These are phyloP conservation scores for Hansenula sp. DNA, from an alignment of 1,139 yeast species.

Conservation along the genomic window DNA sequence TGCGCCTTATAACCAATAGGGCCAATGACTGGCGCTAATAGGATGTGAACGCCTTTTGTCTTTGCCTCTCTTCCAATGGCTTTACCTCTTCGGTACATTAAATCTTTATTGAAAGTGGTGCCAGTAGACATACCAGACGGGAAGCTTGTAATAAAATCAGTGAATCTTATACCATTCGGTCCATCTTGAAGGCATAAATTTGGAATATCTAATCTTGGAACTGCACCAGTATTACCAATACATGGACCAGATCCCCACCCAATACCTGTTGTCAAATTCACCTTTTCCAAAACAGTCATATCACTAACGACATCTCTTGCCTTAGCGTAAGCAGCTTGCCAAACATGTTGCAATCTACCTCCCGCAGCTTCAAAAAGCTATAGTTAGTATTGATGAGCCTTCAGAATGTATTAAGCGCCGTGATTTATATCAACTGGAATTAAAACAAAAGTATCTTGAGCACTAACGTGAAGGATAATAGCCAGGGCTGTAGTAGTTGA, in stretches of 20 bases:
- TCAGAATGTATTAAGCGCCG: slow-evolving; percentile 1
- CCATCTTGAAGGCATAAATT: slow-evolving; percentile 65
- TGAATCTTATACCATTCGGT: slow-evolving; percentile 56
- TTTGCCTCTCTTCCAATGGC: slow-evolving; percentile 56
- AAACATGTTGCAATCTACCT: slow-evolving; percentile 30
- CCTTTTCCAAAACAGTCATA: slow-evolving; percentile 57
- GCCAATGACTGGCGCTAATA: slow-evolving; percentile 58
- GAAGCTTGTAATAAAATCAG: slow-evolving; percentile 54
- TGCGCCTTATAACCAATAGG: slow-evolving; percentile 63
- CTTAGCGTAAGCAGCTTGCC: slow-evolving; percentile 55
- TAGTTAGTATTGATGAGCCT: slow-evolving; percentile 1
- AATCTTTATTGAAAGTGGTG: slow-evolving; percentile 51
- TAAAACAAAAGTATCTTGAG: slow-evolving; percentile 1
- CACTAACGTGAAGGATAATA: slow-evolving; percentile 25
- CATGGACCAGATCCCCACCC: slow-evolving; percentile 66
- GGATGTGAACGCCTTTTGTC: slow-evolving; percentile 52
- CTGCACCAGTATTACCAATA: slow-evolving; percentile 59
- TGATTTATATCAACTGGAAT: neutral
- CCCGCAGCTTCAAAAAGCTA: slow-evolving; percentile 17
- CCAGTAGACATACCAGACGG: slow-evolving; percentile 62
- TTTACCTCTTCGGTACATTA: slow-evolving; percentile 49
- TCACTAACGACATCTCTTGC: slow-evolving; percentile 51
- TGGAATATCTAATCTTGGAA: slow-evolving; percentile 53
- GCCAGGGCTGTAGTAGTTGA: slow-evolving; percentile 18
- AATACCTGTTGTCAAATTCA: slow-evolving; percentile 61